These are phyloP conservation scores for Wickerhamiella allomyrinae DNA, from an alignment of 805 yeast species.

Conservation along the genomic window DNA sequence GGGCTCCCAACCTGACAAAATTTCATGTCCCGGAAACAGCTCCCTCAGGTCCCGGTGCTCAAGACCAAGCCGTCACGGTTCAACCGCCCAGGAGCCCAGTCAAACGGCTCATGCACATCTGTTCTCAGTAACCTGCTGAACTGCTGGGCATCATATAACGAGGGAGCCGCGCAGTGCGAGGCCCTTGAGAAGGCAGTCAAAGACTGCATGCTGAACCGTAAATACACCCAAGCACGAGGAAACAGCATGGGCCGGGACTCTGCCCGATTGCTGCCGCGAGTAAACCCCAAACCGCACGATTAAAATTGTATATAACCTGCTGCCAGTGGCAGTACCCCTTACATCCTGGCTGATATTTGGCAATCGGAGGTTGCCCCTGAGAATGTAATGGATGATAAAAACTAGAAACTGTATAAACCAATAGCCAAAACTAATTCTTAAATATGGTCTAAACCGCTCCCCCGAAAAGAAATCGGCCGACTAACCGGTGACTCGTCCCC, in stretches of 20 bases:
- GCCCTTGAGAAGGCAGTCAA: constrained; percentile 40
- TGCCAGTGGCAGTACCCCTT: no score
- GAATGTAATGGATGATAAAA: no score
- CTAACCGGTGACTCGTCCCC: no score
- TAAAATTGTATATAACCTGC: constrained; percentile 10
- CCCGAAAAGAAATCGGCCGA: no score
- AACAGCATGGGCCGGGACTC: constrained; percentile 42
- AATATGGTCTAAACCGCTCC: no score
- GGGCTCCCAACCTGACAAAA: background rate
- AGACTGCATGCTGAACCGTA: constrained; percentile 44
- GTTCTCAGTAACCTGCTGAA: constrained; percentile 72
- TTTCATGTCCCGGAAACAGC: constrained; percentile 1
- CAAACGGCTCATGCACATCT: constrained; percentile 45
- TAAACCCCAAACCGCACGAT: constrained; percentile 38
- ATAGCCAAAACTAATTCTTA: no score
- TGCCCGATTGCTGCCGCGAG: constrained; percentile 34
- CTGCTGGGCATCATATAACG: constrained; percentile 96
- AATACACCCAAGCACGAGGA: constrained; percentile 17
- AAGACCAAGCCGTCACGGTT: constrained; percentile 6
- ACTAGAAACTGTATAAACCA: no score
- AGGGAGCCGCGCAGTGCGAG: constrained; percentile 55
- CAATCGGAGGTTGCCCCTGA: no score
- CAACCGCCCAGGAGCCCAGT: constrained; percentile 5
- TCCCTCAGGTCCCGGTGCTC: constrained; percentile 10
- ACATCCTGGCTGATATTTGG: no score